Evolutionary conservation across 257 asterid genomes (phyloP).

Genomic region (Solanum sejunctum): DNA sequence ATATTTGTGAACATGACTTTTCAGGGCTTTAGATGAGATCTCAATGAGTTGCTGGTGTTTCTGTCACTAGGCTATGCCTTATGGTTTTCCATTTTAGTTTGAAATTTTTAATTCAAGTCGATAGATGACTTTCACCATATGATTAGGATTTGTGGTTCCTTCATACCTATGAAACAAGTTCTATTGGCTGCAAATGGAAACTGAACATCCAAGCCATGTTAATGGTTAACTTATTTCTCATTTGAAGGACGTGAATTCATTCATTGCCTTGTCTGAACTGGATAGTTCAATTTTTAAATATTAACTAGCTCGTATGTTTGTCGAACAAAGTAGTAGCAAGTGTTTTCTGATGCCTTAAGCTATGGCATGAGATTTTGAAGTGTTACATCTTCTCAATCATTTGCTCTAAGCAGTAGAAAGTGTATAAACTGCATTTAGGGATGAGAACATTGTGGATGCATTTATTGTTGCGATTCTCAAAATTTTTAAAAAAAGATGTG

Average conservation of each 20-base stretch:
- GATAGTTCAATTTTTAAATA: neutral
- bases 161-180: neutral
- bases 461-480: neutral
- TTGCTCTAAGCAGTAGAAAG: neutral
- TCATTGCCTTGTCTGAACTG: neutral
- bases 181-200: neutral
- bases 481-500: neutral
- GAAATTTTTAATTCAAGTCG: neutral
- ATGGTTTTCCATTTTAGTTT: neutral
- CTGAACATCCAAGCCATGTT: neutral
- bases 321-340: neutral
- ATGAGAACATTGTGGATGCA: neutral
- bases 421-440: neutral
- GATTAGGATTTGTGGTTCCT: neutral
- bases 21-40: neutral
- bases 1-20: neutral
- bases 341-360: neutral
- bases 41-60: neutral
- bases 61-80: neutral
- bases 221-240: neutral
- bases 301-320: neutral
- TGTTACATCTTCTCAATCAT: neutral
- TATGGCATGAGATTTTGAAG: neutral
- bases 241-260: neutral
- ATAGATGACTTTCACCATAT: neutral